phyloP scores from a whole-genome alignment of 352 stramenopile species.

The Globisporangium iwayamae region DNA sequence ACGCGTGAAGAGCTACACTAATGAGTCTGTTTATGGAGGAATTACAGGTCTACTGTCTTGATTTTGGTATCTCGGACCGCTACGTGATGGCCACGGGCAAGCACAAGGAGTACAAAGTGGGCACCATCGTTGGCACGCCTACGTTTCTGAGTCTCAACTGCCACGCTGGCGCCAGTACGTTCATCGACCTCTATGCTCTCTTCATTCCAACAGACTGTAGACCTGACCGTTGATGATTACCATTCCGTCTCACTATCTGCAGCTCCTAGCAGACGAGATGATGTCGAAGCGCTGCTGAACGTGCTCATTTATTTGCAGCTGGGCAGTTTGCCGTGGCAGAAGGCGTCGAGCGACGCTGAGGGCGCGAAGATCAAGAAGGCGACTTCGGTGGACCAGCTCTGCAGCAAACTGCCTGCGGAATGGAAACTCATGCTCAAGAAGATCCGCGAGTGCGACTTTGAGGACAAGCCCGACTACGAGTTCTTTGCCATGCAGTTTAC shows the following conservation, averaged over 20 bases:
- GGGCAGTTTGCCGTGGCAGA: conserved; percentile 67
- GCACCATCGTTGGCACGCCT: conserved; percentile 83
- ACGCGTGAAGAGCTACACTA: neutral
- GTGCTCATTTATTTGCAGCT: conserved; percentile 88
- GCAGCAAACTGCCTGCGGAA: conserved; percentile 37
- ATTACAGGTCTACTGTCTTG: conserved; percentile 80
- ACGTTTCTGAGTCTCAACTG: conserved; percentile 90
- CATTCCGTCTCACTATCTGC: conserved; percentile 3
- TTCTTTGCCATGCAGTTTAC: conserved; percentile 52
- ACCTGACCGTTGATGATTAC: neutral
- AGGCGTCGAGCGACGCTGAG: conserved; percentile 55
- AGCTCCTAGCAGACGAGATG: conserved; percentile 85
- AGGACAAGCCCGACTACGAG: conserved; percentile 76
- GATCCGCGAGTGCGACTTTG: conserved; percentile 58
- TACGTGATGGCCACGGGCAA: conserved; percentile 78
- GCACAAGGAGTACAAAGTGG: conserved; percentile 81
- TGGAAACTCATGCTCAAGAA: conserved; percentile 60
- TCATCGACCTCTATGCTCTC: neutral
- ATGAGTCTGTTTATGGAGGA: neutral
- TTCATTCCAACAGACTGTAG: no score
- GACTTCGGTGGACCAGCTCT: conserved; percentile 54
- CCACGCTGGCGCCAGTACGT: conserved; percentile 79
- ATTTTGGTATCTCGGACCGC: conserved; percentile 90
- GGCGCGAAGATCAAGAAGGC: conserved; percentile 69
- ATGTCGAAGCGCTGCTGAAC: conserved; percentile 90